phyloP scores from a whole-genome alignment of 2,329 filamentous ascomycete genomes.

The Verticillium zaregamsianum region DNA sequence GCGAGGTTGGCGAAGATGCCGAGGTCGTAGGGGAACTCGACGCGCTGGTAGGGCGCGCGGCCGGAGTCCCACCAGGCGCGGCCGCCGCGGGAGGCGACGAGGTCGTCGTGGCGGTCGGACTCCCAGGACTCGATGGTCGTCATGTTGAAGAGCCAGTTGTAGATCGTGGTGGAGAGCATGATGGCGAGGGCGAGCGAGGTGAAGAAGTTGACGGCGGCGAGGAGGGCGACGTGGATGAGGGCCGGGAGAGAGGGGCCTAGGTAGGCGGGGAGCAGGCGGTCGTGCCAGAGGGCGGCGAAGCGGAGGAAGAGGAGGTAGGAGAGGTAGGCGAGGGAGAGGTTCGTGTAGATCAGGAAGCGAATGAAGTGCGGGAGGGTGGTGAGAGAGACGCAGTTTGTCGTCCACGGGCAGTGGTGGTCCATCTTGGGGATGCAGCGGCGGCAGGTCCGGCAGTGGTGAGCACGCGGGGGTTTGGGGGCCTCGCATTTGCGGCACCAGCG shows the following conservation, averaged over 20 bases:
- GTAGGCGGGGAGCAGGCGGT: constrained; percentile 67
- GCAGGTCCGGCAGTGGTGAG: constrained; percentile 80
- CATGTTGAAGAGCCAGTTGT: constrained; percentile 61
- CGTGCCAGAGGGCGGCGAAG: constrained; percentile 55
- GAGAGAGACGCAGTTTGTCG: constrained; percentile 75
- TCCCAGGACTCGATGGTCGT: constrained; percentile 84
- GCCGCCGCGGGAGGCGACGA: constrained; percentile 42
- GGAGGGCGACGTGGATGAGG: constrained; percentile 57
- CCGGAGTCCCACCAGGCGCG: constrained; percentile 42
- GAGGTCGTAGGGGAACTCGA: constrained; percentile 81
- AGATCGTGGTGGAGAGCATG: constrained; percentile 59
- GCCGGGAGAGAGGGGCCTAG: constrained; percentile 61
- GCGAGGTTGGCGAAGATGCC: constrained; percentile 70
- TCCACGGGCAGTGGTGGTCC: constrained; percentile 89
- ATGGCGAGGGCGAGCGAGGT: constrained; percentile 60
- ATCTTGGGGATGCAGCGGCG: constrained; percentile 72
- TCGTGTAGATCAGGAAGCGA: constrained; percentile 70
- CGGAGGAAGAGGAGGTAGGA: constrained; percentile 57
- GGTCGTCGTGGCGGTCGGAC: constrained; percentile 57
- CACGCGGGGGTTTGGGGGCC: constrained; percentile 68
- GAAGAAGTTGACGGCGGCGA: constrained; percentile 53
- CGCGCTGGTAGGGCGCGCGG: constrained; percentile 43
- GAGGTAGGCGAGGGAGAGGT: constrained; percentile 59
- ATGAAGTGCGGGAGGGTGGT: constrained; percentile 79
- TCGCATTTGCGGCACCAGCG: constrained; percentile 76